A percentile compares a stretch with the other conserved stretches of the same genome.
Evolutionary conservation across 768 basidiomycete genomes (phyloP).

Genomic region (Boletus sensibilis): DNA sequence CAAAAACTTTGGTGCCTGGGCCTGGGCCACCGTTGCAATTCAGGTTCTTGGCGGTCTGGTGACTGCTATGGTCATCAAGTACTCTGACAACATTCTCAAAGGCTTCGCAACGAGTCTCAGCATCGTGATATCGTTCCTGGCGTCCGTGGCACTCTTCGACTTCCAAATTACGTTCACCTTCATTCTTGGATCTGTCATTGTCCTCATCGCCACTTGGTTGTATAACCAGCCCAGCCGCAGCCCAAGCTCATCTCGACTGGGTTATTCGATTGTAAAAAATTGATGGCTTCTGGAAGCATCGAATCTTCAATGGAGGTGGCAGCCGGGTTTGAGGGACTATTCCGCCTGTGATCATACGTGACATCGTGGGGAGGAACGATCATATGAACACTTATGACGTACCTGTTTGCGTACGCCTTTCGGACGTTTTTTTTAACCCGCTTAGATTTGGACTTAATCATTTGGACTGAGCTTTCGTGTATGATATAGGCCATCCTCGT

Average conservation of each 20-base stretch:
- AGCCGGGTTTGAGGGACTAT: background rate
- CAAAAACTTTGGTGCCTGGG: constrained; percentile 85
- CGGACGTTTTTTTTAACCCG: constrained; percentile 25
- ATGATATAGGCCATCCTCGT: constrained; percentile 23
- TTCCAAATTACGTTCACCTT: constrained; percentile 87
- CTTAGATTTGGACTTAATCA: constrained; percentile 30
- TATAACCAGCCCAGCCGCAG: constrained; percentile 69
- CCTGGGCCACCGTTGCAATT: constrained; percentile 84
- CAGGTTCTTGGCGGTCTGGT: constrained; percentile 92
- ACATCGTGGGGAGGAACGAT: background rate
- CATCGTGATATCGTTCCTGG: constrained; percentile 93
- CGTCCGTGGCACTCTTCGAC: constrained; percentile 85
- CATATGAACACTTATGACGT: constrained; percentile 18
- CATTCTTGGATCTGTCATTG: constrained; percentile 77
- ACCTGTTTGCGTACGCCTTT: constrained; percentile 19
- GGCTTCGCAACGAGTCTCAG: constrained; percentile 94
- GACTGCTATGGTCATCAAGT: constrained; percentile 93
- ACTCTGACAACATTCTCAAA: constrained; percentile 88
- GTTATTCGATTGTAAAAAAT: constrained; percentile 30
- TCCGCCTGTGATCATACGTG: constrained; percentile 3
- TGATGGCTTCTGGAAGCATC: constrained; percentile 9
- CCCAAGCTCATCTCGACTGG: constrained; percentile 31
- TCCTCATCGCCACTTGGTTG: constrained; percentile 86
- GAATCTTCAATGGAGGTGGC: background rate
- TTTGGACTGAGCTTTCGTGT: constrained; percentile 21